Conservation (phyloP, 345 rosid species). For the Murraya koenigii region DNA sequence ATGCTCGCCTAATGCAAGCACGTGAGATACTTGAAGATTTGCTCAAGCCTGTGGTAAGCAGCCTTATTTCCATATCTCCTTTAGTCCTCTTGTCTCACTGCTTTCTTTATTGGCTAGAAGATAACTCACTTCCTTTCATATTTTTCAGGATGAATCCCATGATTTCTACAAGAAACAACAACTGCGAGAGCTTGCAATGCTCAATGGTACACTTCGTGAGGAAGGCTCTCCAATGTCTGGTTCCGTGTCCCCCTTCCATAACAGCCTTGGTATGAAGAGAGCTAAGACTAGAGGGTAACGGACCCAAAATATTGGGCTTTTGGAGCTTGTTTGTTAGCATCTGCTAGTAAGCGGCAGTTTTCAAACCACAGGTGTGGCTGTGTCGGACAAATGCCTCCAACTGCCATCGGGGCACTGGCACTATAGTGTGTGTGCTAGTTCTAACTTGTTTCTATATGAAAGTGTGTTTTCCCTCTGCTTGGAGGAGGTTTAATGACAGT, state of each 20-base stretch:
- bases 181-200: conserved; percentile 90
- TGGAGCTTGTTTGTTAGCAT: conserved; percentile 28
- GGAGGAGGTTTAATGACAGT: conserved; percentile 19
- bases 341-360: conserved; percentile 31
- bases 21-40: conserved; percentile 91
- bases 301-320: conserved; percentile 19
- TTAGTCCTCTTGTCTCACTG: not conserved
- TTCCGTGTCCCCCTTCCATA: conserved; percentile 79
- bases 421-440: conserved; percentile 30
- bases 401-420: conserved; percentile 49
- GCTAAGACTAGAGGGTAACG: conserved; percentile 86
- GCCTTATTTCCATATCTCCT: not conserved
- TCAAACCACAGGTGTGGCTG: conserved; percentile 25
- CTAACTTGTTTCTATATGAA: conserved; percentile 36
- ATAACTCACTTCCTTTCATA: not conserved
- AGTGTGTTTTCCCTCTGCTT: conserved; percentile 31
- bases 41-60: conserved; percentile 78
- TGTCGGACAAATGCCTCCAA: conserved; percentile 35
- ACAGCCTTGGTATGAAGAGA: conserved; percentile 93
- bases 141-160: conserved; percentile 79
- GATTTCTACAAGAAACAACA: conserved; percentile 97
- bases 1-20: conserved; percentile 89
- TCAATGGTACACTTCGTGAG: conserved; percentile 85
- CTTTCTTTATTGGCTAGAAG: not conserved
- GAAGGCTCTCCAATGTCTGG: conserved; percentile 97